phyloP scores from a whole-genome alignment of 345 rosid genomes.

The Limnanthes douglasii region DNA sequence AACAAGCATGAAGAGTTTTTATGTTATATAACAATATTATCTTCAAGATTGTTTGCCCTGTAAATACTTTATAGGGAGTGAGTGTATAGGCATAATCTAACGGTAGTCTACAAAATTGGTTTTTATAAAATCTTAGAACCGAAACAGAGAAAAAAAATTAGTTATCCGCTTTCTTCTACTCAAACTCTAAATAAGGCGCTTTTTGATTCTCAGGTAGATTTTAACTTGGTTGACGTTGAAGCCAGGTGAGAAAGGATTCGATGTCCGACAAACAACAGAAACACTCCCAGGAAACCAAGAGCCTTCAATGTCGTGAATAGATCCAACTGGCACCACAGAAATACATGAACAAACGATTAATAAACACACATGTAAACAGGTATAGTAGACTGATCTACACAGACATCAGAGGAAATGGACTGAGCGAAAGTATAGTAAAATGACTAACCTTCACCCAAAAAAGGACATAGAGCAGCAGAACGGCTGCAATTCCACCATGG shows the following conservation, averaged over 20 bases:
- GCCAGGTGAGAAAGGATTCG: slow-evolving; percentile 71
- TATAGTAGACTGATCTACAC: neutral
- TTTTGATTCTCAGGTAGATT: slow-evolving; percentile 37
- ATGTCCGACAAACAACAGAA: slow-evolving; percentile 79
- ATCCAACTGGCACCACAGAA: slow-evolving; percentile 46
- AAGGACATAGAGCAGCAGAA: slow-evolving; percentile 63
- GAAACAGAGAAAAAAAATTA: neutral
- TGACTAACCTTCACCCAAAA: slow-evolving; percentile 88
- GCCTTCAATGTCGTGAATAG: slow-evolving; percentile 78
- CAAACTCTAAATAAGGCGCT: too few species aligned
- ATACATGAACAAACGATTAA: neutral
- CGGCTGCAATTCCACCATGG: slow-evolving; percentile 79
- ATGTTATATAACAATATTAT: too few species aligned
- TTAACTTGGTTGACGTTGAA: slow-evolving; percentile 62
- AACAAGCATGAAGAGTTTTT: too few species aligned
- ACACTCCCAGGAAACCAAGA: slow-evolving; percentile 65
- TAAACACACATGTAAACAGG: neutral
- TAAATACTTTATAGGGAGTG: neutral
- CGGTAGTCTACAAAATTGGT: slow-evolving; percentile 15
- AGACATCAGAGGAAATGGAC: slow-evolving; percentile 1
- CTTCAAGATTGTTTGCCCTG: too few species aligned
- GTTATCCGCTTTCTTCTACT: neutral
- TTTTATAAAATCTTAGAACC: neutral
- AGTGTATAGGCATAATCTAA: slow-evolving; percentile 9
- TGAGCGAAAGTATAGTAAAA: neutral